Base-by-base conservation (phyloP, 768 basidiomycete species). In the Antrodiella citrinella region DNA sequence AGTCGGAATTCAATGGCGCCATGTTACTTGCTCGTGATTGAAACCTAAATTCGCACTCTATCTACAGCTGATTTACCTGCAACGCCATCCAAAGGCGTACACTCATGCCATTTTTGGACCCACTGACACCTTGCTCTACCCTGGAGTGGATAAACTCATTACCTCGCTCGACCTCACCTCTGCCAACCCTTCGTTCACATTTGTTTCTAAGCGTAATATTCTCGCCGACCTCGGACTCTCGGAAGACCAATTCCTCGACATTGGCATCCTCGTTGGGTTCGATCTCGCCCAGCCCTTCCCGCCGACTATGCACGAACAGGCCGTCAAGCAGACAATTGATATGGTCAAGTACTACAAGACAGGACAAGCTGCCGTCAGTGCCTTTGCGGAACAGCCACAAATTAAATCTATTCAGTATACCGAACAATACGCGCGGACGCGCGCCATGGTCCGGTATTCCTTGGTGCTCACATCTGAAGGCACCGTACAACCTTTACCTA, bases 171-270 rank as follows among this genome's bases (percentile, higher is more conserved):
- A 98, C 69, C 81, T 95, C 53, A 66, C 75, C 47, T 74, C 81
- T 24, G 52, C 74, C 39, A 73, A 71, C 39, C 86, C 88, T 1
- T 76, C 84, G 1, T 94, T 97, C 70, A 83, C 84, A 12, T 96
- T 78, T 65, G 79, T 85, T 19, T 87, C 91, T 44, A 98, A 97
- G 65, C 78, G 82, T 24, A 64, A 70, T 21, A 72, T 98, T 55
- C 72, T 96, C 51, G 69, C 61, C 18, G 82, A 84, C 52, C 70
- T 86, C 38, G 74, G 68, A 5, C 73, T 98, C 41, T 72, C 66
- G 41, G 84, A 91, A 57, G 93, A 96, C 62, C 94, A 96, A 62
- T 95, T 98, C 69, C 81, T 98, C 56, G 96, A 99, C 66, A 78
- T 93, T 54, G 86, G 84, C 20, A 86, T 99, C 59, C 78, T 99